Base-by-base conservation (phyloP, 2,329 filamentous ascomycete genomes). In the Calonectria montana region DNA sequence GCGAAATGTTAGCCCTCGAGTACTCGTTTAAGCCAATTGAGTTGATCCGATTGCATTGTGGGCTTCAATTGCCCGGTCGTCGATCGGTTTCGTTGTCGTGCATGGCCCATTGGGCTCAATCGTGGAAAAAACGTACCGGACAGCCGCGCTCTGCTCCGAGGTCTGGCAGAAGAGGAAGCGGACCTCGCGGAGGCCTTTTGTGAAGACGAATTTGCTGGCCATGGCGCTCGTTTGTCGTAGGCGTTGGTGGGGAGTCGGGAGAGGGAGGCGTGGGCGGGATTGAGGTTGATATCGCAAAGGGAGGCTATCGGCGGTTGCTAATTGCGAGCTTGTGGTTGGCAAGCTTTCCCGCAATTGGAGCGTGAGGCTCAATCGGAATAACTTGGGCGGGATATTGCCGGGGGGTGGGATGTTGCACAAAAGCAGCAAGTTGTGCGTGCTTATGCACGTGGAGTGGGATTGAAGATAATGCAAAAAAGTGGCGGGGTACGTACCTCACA, bases 111-210 rank as follows among this genome's bases (percentile, higher is more conserved):
- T 37, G 31, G 53, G 53, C 6, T 59, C 53, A 67, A 47, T 59
- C 55, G 69, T 67, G n/a, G 50, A 64, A 18, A 48, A 67, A 64
- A 85, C 89, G 82, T 88, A 97, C 97, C 97, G 92, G 75, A 94
- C 93, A 75, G 94, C 92, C 81, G 94, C 94, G 88, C 96, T 98
- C 83, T 95, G 92, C 83, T 97, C 94, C 77, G 94, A 94, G 65
- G 94, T 96, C 87, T 98, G 96, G 89, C 97, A 98, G 88, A 98
- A 96, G 80, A 97, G 90, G 87, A 99, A 99, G 83, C 97, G 94
- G 83, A 99, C 90, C 90, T 99, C 97, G 90, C 95, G 97, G 84
- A 99, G 89, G 77, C 91, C 88, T 85, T 95, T 93, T 78, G 91
- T 90, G 87, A 99, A 99, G 80, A 92, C 94, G 88, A 98, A 98